phyloP scores from a whole-genome alignment of 2,329 filamentous ascomycete species.

The Gremmenia infestans region DNA sequence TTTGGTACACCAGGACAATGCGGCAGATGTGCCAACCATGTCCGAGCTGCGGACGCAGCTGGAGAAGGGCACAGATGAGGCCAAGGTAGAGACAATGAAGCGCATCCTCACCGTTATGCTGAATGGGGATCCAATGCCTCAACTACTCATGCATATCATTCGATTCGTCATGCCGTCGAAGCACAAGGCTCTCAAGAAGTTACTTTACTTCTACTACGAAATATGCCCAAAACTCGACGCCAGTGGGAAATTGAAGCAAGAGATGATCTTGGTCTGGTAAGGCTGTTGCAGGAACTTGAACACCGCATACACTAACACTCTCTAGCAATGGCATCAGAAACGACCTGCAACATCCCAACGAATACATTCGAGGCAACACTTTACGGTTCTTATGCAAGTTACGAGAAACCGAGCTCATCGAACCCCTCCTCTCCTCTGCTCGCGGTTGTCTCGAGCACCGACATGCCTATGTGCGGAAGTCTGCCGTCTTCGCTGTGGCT shows the following conservation, averaged over 20 bases:
- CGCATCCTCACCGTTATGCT: conserved; percentile 95
- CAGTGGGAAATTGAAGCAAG: conserved; percentile 93
- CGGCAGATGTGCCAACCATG: conserved; percentile 82
- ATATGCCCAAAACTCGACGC: conserved; percentile 95
- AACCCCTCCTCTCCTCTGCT: conserved; percentile 88
- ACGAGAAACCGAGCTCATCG: conserved; percentile 90
- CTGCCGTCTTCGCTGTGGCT: conserved; percentile 89
- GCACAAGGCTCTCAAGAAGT: conserved; percentile 93
- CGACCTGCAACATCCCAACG: conserved; percentile 94
- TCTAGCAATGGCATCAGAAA: conserved; percentile 93
- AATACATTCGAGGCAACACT: conserved; percentile 98
- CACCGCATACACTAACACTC: conserved; percentile 4
- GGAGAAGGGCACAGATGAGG: conserved; percentile 90
- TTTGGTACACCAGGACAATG: conserved; percentile 95
- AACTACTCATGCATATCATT: conserved; percentile 98
- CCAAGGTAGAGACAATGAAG: conserved; percentile 94
- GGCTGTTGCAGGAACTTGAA: not conserved
- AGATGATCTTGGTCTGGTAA: conserved; percentile 99
- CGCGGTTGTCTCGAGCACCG: conserved; percentile 91
- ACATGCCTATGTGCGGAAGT: conserved; percentile 97
- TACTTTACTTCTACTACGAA: conserved; percentile 99
- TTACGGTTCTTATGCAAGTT: conserved; percentile 96
- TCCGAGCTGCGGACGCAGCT: conserved; percentile 90
- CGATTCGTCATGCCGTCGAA: conserved; percentile 99
- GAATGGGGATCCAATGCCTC: conserved; percentile 93